Evolutionary conservation across 2,329 filamentous ascomycete genomes (phyloP).

Genomic region (Neofusicoccum kwambonambiense): DNA sequence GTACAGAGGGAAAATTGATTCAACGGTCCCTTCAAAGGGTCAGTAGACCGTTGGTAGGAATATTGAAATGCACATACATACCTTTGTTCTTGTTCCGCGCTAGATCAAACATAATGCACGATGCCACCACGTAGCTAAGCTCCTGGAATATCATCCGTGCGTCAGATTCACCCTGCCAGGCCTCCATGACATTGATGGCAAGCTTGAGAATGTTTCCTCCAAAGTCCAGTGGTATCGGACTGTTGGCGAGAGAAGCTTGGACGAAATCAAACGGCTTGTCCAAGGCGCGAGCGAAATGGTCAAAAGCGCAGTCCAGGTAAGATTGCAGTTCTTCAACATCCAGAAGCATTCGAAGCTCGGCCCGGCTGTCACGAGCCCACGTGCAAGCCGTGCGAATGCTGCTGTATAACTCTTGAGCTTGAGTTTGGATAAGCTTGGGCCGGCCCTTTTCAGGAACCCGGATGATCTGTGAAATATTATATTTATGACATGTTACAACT

Average conservation of each 20-base stretch:
- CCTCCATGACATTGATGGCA: conserved; percentile 41
- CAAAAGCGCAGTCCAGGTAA: conserved; percentile 51
- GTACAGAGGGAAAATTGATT: conserved; percentile 43
- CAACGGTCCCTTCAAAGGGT: conserved; percentile 28
- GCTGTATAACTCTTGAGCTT: conserved; percentile 47
- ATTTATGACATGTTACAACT: too few species aligned
- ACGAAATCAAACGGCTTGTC: conserved; percentile 54
- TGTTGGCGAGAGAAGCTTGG: conserved; percentile 44
- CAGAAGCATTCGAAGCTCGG: conserved; percentile 48
- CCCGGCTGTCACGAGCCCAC: conserved; percentile 42
- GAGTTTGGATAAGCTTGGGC: conserved; percentile 50
- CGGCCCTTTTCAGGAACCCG: conserved; percentile 47
- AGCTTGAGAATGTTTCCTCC: conserved; percentile 52
- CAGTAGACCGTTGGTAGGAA: background rate
- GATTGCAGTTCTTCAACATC: conserved; percentile 47
- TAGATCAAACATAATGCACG: conserved; percentile 51
- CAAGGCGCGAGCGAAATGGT: conserved; percentile 49
- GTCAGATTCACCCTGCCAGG: conserved; percentile 23
- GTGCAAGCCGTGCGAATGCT: conserved; percentile 42
- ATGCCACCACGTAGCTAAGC: conserved; percentile 50
- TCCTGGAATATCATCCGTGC: conserved; percentile 42
- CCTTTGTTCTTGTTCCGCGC: conserved; percentile 36
- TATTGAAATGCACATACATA: background rate
- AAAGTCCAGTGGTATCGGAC: conserved; percentile 50
- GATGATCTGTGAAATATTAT: conserved; percentile 28